Evolutionary conservation across 2,329 filamentous ascomycete species (phyloP).

Genomic region (Ophiocordyceps camponoti-saundersi): DNA sequence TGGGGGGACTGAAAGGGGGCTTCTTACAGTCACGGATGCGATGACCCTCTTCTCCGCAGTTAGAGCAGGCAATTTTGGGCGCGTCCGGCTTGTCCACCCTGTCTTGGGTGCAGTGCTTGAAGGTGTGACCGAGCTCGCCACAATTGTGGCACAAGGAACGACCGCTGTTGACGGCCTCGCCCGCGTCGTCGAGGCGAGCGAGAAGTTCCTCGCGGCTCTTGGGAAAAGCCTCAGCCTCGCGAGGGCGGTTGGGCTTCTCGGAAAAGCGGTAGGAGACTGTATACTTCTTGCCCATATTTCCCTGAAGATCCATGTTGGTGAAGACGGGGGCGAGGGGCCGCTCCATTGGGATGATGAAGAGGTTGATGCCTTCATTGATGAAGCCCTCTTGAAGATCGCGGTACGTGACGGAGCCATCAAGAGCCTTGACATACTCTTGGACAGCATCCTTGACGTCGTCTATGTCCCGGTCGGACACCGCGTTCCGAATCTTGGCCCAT

Average conservation of each 20-base stretch:
- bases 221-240: constrained; percentile 45
- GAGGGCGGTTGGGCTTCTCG: constrained; percentile 37
- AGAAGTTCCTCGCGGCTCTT: constrained; percentile 40
- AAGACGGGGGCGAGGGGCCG: constrained; percentile 36
- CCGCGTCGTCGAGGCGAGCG: constrained; percentile 46
- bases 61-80: constrained; percentile 40
- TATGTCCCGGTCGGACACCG: constrained; percentile 35
- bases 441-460: constrained; percentile 45
- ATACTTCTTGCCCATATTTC: constrained; percentile 47
- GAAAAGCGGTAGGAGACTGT: constrained; percentile 45
- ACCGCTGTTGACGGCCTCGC: constrained; percentile 42
- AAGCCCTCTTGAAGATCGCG: constrained; percentile 42
- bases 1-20: neutral
- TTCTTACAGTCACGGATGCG: constrained; percentile 51
- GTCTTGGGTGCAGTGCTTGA: constrained; percentile 44
- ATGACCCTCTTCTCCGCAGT: constrained; percentile 47
- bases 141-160: constrained; percentile 48
- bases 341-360: constrained; percentile 48
- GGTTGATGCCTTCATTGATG: constrained; percentile 30
- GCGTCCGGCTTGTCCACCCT: constrained; percentile 26
- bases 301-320: constrained; percentile 58
- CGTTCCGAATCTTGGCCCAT: constrained; percentile 37
- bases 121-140: constrained; percentile 42
- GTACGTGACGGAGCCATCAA: constrained; percentile 37
- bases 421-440: constrained; percentile 43